phyloP scores from a whole-genome alignment of 2,329 filamentous ascomycete genomes.

The Aureobasidium leucospermi region DNA sequence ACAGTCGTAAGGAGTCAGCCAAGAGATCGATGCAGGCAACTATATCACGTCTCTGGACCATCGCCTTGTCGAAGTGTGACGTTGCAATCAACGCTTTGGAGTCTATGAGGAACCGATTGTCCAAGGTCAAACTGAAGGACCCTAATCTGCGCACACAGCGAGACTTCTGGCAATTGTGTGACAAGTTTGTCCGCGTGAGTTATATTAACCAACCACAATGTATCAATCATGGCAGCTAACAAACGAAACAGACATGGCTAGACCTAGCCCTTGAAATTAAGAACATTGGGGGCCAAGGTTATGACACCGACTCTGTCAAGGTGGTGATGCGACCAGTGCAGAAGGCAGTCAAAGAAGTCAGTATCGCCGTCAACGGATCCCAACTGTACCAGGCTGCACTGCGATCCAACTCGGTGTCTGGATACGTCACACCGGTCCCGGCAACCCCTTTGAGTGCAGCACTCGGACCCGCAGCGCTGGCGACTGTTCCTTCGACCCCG shows the following conservation, averaged over 20 bases:
- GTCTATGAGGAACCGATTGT: constrained; percentile 63
- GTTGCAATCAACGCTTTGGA: constrained; percentile 67
- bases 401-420: constrained; percentile 20
- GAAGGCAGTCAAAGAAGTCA: constrained; percentile 73
- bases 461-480: constrained; percentile 81
- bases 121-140: constrained; percentile 76
- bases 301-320: constrained; percentile 57
- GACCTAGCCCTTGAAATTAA: constrained; percentile 58
- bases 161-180: constrained; percentile 64
- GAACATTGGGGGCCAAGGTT: constrained; percentile 28
- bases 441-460: constrained; percentile 87
- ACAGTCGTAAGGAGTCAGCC: constrained; percentile 55
- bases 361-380: constrained; percentile 60
- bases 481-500: constrained; percentile 69
- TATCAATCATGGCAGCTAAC: constrained; percentile 4
- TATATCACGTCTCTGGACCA: constrained; percentile 58
- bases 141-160: constrained; percentile 61
- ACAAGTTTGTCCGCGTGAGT: constrained; percentile 56
- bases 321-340: constrained; percentile 72
- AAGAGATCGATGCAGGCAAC: constrained; percentile 20
- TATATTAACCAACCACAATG: neutral
- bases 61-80: constrained; percentile 64
- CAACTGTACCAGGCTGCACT: constrained; percentile 48
- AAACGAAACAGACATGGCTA: constrained; percentile 51
- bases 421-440: constrained; percentile 55